Percentiles rank a stretch among this genome's conserved stretches.
phyloP scores from a whole-genome alignment of 345 rosid species.

The Rhizophora apiculata region DNA sequence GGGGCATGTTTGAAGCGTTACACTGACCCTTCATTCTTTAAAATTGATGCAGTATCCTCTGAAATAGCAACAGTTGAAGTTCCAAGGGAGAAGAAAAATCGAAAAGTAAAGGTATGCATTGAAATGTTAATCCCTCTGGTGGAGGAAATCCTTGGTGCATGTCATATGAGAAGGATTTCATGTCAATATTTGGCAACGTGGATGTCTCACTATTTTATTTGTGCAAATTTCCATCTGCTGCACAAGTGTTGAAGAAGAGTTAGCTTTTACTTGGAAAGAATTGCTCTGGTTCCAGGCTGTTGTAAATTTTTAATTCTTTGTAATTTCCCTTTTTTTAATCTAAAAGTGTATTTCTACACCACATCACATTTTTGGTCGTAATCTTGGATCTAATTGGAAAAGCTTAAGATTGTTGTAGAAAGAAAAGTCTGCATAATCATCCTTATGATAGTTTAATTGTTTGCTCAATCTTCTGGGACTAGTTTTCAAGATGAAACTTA shows the following conservation, averaged over 20 bases:
- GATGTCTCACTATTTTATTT: neutral
- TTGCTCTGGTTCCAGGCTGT: neutral
- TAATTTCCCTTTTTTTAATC: neutral
- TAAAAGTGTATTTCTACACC: no score
- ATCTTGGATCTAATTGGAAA: no score
- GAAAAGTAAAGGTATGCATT: conserved; percentile 63
- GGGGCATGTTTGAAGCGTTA: conserved; percentile 98
- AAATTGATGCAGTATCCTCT: conserved; percentile 47
- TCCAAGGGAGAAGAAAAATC: conserved; percentile 78
- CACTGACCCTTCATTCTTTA: conserved; percentile 91
- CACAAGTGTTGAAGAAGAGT: neutral
- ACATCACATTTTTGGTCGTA: no score
- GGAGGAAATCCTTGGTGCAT: neutral
- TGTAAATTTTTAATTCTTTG: neutral
- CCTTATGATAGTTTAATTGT: neutral
- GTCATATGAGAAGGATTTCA: neutral
- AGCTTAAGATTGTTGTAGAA: no score
- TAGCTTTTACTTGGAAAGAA: neutral
- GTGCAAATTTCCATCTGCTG: conserved; percentile 1
- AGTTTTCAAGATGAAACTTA: neutral
- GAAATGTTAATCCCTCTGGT: neutral
- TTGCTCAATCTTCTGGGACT: neutral
- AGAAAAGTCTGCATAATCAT: neutral
- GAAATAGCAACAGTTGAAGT: conserved; percentile 39
- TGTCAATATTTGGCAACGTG: neutral